phyloP scores from a whole-genome alignment of 2,329 filamentous ascomycete species.

The Pseudodiploospora longispora region DNA sequence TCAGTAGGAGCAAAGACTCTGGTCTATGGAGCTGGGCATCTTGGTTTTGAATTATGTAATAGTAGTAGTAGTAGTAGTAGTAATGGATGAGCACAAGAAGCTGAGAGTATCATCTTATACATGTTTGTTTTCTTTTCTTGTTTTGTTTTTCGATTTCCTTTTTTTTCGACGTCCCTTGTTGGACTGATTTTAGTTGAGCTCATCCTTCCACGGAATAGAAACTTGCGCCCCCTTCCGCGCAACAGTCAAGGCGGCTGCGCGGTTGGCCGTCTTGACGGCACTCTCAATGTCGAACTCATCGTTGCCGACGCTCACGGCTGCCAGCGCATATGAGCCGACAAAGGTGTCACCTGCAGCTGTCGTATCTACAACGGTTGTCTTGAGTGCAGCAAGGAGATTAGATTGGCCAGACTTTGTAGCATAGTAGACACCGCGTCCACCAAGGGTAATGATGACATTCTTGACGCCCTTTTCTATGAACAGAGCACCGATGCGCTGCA shows the following conservation, averaged over 20 bases:
- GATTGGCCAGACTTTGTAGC: slow-evolving; percentile 34
- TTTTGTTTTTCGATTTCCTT: slow-evolving; percentile 10
- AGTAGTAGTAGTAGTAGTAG: slow-evolving; percentile 17
- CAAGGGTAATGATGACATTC: slow-evolving; percentile 78
- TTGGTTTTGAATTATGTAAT: slow-evolving; percentile 7
- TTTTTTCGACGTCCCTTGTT: slow-evolving; percentile 3
- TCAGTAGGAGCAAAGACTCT: slow-evolving; percentile 17
- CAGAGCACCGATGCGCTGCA: slow-evolving; percentile 40
- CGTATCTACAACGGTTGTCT: slow-evolving; percentile 77
- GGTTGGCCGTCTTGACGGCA: slow-evolving; percentile 47
- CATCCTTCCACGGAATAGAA: slow-evolving; percentile 37
- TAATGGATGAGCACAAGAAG: slow-evolving; percentile 14
- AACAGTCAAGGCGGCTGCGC: slow-evolving; percentile 34
- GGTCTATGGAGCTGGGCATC: slow-evolving; percentile 18
- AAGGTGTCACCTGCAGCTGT: slow-evolving; percentile 94
- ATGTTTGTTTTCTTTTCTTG: slow-evolving; percentile 3
- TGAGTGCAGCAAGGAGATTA: slow-evolving; percentile 52
- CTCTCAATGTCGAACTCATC: slow-evolving; percentile 44
- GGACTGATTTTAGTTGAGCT: slow-evolving; percentile 23
- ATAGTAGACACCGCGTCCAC: slow-evolving; percentile 69
- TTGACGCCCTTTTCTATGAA: slow-evolving; percentile 64
- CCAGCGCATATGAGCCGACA: slow-evolving; percentile 77
- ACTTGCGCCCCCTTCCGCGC: slow-evolving; percentile 33
- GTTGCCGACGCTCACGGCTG: slow-evolving; percentile 45
- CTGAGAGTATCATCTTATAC: background rate